Evolutionary conservation across 2,329 filamentous ascomycete genomes (phyloP).

Genomic region (Graphilbum ipis-grandicollis): DNA sequence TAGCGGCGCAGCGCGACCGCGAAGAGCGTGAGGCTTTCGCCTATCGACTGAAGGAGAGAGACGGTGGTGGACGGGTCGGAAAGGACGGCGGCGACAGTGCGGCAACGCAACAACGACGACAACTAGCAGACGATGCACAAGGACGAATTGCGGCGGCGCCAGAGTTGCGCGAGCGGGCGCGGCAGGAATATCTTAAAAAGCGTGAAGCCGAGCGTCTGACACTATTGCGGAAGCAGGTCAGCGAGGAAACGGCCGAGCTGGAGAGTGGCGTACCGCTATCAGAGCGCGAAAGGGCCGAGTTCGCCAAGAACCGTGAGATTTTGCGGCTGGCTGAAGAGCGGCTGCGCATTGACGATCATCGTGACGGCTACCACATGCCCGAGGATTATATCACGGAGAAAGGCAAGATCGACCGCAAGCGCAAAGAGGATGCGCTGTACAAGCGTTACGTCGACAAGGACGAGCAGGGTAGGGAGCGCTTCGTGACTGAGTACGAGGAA

Average conservation of each 20-base stretch:
- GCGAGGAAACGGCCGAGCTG: constrained; percentile 70
- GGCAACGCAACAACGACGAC: constrained; percentile 23
- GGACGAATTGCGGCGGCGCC: constrained; percentile 56
- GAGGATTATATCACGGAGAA: constrained; percentile 93
- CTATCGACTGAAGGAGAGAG: constrained; percentile 55
- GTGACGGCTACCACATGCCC: constrained; percentile 82
- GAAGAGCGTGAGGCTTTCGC: constrained; percentile 67
- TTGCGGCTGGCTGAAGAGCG: constrained; percentile 70
- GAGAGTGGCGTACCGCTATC: constrained; percentile 59
- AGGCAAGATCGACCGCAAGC: constrained; percentile 71
- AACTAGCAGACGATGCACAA: constrained; percentile 48
- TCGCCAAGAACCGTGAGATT: constrained; percentile 73
- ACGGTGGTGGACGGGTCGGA: constrained; percentile 44
- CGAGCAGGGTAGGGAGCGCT: constrained; percentile 74
- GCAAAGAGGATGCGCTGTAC: constrained; percentile 80
- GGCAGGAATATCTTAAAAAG: constrained; percentile 89
- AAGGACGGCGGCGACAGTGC: constrained; percentile 26
- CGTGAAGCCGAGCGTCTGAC: constrained; percentile 73
- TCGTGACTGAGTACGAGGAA: constrained; percentile 84
- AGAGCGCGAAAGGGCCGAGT: constrained; percentile 67
- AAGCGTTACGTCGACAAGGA: constrained; percentile 79
- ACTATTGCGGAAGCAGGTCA: constrained; percentile 76
- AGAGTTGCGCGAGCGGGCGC: constrained; percentile 65
- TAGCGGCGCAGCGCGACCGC: constrained; percentile 46
- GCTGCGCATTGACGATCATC: constrained; percentile 73